Percentiles rank a stretch among this genome's conserved stretches.
These are phyloP conservation scores for Phytophthora hybrid DNA, from an alignment of 352 stramenopile genomes.

Conservation along the genomic window DNA sequence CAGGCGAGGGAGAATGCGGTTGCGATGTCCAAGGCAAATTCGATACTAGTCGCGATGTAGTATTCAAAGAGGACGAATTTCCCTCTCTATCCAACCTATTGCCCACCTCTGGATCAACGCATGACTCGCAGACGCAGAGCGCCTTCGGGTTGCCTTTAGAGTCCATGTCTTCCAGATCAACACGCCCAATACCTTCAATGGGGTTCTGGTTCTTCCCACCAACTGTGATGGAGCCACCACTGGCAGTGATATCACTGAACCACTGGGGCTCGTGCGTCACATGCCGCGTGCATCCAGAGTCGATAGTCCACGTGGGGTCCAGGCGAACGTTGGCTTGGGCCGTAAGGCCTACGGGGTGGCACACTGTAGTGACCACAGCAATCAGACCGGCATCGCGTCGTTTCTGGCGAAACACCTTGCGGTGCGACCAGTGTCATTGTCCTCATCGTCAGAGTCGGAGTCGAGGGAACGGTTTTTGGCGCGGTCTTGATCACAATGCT, in stretches of 20 bases:
- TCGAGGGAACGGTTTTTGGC: background rate
- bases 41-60: too few species aligned
- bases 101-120: too few species aligned
- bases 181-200: background rate
- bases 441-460: background rate
- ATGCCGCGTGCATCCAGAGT: slow-evolving; percentile 25
- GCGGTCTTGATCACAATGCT: background rate
- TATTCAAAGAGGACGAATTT: too few species aligned
- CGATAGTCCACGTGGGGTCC: slow-evolving; percentile 9
- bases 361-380: slow-evolving; percentile 2
- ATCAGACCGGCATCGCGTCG: slow-evolving; percentile 1
- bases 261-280: slow-evolving; percentile 23
- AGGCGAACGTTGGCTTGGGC: background rate
- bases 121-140: background rate
- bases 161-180: slow-evolving; percentile 26
- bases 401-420: slow-evolving; percentile 4
- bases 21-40: too few species aligned
- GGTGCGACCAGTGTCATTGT: background rate
- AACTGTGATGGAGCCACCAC: slow-evolving; percentile 26
- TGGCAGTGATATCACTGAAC: slow-evolving; percentile 10
- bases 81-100: too few species aligned
- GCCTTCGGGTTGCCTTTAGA: slow-evolving; percentile 22
- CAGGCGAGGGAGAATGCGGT: too few species aligned
- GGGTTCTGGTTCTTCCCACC: background rate
- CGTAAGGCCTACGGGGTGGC: background rate